These are phyloP conservation scores for Sisymbrium altissimum DNA, from an alignment of 345 rosid species.

Conservation along the genomic window DNA sequence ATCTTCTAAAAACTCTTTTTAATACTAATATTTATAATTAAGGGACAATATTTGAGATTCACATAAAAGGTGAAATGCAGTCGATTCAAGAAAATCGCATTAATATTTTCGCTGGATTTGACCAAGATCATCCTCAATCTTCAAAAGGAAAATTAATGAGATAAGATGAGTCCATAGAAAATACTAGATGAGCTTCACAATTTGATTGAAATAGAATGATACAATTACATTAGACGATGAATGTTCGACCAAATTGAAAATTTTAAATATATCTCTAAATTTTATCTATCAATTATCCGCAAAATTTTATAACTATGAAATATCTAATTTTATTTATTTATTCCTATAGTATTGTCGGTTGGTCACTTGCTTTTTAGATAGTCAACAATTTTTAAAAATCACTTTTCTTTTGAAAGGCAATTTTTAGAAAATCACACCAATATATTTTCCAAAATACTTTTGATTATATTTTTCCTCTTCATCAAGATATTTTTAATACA, in stretches of 20 bases:
- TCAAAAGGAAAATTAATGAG: neutral
- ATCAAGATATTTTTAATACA: neutral
- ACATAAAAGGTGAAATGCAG: neutral
- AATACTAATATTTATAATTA: neutral
- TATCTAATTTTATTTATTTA: neutral
- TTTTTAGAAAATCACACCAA: neutral
- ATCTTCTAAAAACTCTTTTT: neutral
- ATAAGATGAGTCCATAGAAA: neutral
- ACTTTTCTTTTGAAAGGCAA: neutral
- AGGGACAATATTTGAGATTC: neutral
- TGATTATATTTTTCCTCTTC: neutral
- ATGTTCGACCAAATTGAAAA: neutral
- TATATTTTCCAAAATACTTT: neutral
- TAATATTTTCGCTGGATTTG: neutral
- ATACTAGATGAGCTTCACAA: neutral
- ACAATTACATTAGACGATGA: neutral
- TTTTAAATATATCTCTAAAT: neutral
- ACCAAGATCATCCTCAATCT: neutral
- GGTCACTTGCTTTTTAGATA: neutral
- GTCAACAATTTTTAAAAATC: neutral
- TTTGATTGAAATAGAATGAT: neutral
- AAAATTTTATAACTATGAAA: neutral
- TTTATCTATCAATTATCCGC: neutral
- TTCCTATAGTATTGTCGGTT: neutral
- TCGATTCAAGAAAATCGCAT: neutral